A percentile compares a stretch with the other conserved stretches of the same genome.
These are phyloP conservation scores for Eimeria acervulina DNA, from an alignment of 169 alveolate species.

Conservation along the genomic window DNA sequence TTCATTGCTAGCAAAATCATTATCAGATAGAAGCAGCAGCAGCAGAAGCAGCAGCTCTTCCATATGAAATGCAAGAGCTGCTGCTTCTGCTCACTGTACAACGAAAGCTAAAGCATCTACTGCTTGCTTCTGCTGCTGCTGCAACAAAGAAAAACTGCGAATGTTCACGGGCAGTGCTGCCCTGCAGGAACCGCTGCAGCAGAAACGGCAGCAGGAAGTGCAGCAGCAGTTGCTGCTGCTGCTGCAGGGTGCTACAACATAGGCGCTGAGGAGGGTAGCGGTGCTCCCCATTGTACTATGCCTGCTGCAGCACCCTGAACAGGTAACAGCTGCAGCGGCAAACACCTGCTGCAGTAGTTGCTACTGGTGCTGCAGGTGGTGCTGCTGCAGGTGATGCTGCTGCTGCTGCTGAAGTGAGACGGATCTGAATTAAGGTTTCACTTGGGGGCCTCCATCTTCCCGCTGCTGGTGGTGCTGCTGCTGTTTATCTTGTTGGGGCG, in stretches of 20 bases:
- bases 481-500: background rate
- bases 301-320: no score
- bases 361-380: background rate
- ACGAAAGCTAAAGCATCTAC: background rate
- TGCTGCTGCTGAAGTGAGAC: background rate
- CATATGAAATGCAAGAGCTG: background rate
- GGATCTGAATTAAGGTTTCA: background rate
- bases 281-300: no score
- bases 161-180: background rate
- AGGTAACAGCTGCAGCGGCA: no score
- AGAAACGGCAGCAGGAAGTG: background rate
- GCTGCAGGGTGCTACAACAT: background rate
- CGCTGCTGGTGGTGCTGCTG: conserved; percentile 46
- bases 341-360: background rate
- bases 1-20: background rate
- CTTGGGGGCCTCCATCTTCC: background rate
- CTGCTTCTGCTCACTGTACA: background rate
- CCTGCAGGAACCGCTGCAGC: conserved; percentile 13
- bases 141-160: background rate
- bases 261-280: no score
- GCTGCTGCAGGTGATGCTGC: background rate
- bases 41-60: background rate
- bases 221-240: background rate
- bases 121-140: background rate
- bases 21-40: background rate